Evolutionary conservation across 345 rosid species (phyloP).

Genomic region (Melastoma malabathricum): DNA sequence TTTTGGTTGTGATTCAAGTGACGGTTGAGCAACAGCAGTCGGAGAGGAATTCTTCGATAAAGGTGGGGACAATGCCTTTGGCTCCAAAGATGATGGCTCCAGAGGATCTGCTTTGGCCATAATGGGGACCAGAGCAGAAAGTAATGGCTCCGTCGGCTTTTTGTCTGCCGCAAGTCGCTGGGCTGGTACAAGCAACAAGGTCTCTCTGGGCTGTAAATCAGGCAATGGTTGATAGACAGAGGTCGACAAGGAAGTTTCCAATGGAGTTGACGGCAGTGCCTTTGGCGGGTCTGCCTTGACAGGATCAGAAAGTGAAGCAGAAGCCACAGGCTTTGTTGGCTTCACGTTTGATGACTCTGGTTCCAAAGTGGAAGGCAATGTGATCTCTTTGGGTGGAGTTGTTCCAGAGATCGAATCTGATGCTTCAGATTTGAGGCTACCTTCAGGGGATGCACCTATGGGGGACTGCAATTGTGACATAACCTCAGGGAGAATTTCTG

Average conservation of each 20-base stretch:
- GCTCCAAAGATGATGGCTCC: constrained; percentile 2
- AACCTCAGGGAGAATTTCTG: constrained; percentile 8
- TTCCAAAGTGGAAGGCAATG: too few species aligned
- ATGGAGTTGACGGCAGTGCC: too few species aligned
- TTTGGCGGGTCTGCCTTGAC: too few species aligned
- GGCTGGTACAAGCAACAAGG: background rate
- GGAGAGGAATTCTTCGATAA: background rate
- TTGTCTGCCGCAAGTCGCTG: background rate
- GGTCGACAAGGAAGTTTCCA: too few species aligned
- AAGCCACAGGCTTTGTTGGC: too few species aligned
- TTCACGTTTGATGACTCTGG: too few species aligned
- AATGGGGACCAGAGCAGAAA: constrained; percentile 7
- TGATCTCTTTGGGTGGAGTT: too few species aligned
- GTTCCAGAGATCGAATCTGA: too few species aligned
- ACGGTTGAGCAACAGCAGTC: constrained; percentile 4
- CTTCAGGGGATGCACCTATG: too few species aligned
- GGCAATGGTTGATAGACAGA: constrained; percentile 16
- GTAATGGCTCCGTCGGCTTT: background rate
- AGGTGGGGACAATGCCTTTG: background rate
- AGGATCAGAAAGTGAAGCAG: too few species aligned
- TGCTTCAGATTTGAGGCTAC: too few species aligned
- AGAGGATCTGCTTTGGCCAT: constrained; percentile 1
- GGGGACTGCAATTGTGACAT: constrained; percentile 6
- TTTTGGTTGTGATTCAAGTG: constrained; percentile 13
- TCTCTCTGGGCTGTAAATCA: too few species aligned